Percentiles rank a stretch among this genome's conserved stretches.
Conservation (phyloP, 2,329 filamentous ascomycete species). For the Davidsoniella australis region DNA sequence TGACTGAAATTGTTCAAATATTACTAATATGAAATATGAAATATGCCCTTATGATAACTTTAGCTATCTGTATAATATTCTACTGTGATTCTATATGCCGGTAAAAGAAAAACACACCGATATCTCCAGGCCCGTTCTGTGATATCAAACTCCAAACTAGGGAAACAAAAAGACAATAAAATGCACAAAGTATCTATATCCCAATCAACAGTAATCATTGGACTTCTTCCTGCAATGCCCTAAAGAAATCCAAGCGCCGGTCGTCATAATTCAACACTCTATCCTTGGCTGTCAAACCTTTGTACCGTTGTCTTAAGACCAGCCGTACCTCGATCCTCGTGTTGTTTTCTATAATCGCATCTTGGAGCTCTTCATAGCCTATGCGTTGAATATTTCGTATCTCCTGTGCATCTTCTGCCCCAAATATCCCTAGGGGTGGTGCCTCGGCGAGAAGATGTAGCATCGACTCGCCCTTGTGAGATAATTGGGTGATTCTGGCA, state of each 20-base stretch:
- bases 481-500: background rate
- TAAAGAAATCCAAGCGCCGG: background rate
- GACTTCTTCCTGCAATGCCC: constrained; percentile 21
- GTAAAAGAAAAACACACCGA: no score
- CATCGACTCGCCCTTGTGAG: background rate
- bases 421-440: constrained; percentile 27
- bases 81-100: no score
- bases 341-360: background rate
- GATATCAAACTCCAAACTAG: no score
- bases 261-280: background rate
- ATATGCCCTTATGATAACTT: background rate
- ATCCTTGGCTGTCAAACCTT: background rate
- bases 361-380: background rate
- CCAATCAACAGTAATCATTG: no score
- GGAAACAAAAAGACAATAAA: no score
- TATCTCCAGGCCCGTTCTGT: no score
- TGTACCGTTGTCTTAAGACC: background rate
- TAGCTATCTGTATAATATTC: no score
- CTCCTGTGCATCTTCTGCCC: background rate
- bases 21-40: background rate
- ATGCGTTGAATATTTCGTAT: background rate
- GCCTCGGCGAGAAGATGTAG: constrained; percentile 17
- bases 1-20: no score
- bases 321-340: background rate
- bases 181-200: no score